Evolutionary conservation across 345 rosid genomes (phyloP).

Genomic region (Acer negundo): DNA sequence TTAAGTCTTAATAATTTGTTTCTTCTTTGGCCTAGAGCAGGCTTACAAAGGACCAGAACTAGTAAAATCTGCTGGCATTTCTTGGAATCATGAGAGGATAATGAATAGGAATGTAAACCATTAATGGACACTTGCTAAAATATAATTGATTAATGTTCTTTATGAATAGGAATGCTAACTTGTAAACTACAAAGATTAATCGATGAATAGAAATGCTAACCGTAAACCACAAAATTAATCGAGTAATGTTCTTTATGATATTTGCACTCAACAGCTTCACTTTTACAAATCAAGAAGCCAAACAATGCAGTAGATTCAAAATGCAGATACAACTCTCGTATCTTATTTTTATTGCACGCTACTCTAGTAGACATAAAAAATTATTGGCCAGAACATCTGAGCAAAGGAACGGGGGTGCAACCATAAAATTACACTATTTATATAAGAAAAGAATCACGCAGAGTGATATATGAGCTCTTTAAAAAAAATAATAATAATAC

Average conservation of each 20-base stretch:
- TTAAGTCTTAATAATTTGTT: too few relatives aligned
- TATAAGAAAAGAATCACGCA: background rate
- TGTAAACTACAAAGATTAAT: background rate
- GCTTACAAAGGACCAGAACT: too few relatives aligned
- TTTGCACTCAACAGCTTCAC: background rate
- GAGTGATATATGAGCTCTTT: background rate
- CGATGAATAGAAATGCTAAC: too few relatives aligned
- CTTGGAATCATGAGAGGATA: background rate
- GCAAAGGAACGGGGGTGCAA: background rate
- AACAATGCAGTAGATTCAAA: background rate
- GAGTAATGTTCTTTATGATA: background rate
- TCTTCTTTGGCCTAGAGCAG: too few relatives aligned
- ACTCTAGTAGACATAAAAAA: too few relatives aligned
- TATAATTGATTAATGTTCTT: background rate
- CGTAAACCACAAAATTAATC: background rate
- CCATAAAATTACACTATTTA: background rate
- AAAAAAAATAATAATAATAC: too few relatives aligned
- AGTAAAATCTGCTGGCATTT: too few relatives aligned
- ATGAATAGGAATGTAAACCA: background rate
- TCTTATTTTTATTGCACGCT: background rate
- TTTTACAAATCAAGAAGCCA: background rate
- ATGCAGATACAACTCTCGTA: background rate
- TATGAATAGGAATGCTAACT: background rate
- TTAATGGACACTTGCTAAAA: background rate
- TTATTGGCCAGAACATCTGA: background rate